Evolutionary conservation across 78 protist genomes (phyloP).

Genomic region (Polysphondylium violaceum): DNA sequence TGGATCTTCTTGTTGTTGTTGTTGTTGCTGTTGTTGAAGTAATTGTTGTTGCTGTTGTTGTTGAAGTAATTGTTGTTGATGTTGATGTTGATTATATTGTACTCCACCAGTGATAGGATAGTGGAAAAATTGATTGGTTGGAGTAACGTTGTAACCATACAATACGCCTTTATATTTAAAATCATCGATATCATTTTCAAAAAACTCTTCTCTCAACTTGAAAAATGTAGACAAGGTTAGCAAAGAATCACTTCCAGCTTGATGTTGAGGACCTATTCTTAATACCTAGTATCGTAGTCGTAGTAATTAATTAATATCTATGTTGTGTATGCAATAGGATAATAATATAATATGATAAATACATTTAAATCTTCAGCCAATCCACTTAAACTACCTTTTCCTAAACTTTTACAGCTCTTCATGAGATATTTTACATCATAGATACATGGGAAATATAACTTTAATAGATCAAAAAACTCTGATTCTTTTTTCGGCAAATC

Average conservation of each 20-base stretch:
- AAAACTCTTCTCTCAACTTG: slow-evolving; percentile 89
- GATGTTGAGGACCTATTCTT: slow-evolving; percentile 97
- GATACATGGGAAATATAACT: slow-evolving; percentile 91
- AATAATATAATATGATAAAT: background rate
- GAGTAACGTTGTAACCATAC: slow-evolving; percentile 71
- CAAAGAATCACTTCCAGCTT: slow-evolving; percentile 97
- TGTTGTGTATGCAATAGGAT: too few relatives aligned
- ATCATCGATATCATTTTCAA: slow-evolving; percentile 93
- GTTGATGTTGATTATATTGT: too few relatives aligned
- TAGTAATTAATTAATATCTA: too few relatives aligned
- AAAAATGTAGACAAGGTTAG: slow-evolving; percentile 94
- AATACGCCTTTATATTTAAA: slow-evolving; percentile 84
- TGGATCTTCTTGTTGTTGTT: too few relatives aligned
- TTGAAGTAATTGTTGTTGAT: too few relatives aligned
- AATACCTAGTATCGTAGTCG: slow-evolving; percentile 47
- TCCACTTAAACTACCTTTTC: slow-evolving; percentile 97
- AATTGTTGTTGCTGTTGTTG: too few relatives aligned
- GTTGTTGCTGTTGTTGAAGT: too few relatives aligned
- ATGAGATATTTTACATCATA: slow-evolving; percentile 97
- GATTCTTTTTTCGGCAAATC: slow-evolving; percentile 92
- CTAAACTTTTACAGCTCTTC: slow-evolving; percentile 83
- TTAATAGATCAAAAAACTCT: slow-evolving; percentile 90
- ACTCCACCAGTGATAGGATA: too few relatives aligned
- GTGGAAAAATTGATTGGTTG: too few relatives aligned
- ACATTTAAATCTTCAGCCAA: slow-evolving; percentile 96